A percentile compares a stretch with the other conserved stretches of the same genome.
Conservation (phyloP, 2,329 filamentous ascomycete species). For the Exophiala alcalophila region DNA sequence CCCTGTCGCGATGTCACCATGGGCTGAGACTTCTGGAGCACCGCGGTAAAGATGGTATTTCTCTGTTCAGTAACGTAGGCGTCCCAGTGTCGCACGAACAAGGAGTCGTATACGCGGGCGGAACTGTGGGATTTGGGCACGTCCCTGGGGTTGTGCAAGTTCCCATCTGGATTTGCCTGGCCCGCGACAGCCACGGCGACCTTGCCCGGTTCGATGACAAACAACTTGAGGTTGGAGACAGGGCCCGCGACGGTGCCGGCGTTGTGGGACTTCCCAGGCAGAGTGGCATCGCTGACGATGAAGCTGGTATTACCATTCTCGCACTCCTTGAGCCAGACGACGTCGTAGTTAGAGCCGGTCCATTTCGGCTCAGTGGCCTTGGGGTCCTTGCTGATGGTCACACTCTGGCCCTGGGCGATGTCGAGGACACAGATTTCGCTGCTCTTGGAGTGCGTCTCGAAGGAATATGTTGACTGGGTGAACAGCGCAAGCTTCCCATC, state of each 20-base stretch:
- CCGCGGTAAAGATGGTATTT: conserved; percentile 50
- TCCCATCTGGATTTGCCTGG: conserved; percentile 47
- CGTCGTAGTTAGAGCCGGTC: conserved; percentile 43
- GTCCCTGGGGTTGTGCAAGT: conserved; percentile 50
- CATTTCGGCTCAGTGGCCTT: conserved; percentile 47
- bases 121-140: conserved; percentile 46
- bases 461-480: conserved; percentile 50
- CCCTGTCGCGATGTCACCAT: conserved; percentile 39
- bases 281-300: conserved; percentile 42
- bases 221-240: conserved; percentile 47
- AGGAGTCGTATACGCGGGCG: conserved; percentile 49
- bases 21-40: conserved; percentile 42
- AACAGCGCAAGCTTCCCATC: conserved; percentile 48
- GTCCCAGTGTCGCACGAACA: conserved; percentile 56
- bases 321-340: conserved; percentile 46
- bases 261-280: conserved; percentile 41
- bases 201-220: conserved; percentile 41
- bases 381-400: conserved; percentile 44
- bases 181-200: conserved; percentile 48
- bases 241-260: conserved; percentile 47
- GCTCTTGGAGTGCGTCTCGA: conserved; percentile 47
- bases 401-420: conserved; percentile 40
- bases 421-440: conserved; percentile 48
- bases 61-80: conserved; percentile 49
- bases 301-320: conserved; percentile 48